Evolutionary conservation across 2,329 filamentous ascomycete species (phyloP).

Genomic region (Ophiosphaerella narmari): DNA sequence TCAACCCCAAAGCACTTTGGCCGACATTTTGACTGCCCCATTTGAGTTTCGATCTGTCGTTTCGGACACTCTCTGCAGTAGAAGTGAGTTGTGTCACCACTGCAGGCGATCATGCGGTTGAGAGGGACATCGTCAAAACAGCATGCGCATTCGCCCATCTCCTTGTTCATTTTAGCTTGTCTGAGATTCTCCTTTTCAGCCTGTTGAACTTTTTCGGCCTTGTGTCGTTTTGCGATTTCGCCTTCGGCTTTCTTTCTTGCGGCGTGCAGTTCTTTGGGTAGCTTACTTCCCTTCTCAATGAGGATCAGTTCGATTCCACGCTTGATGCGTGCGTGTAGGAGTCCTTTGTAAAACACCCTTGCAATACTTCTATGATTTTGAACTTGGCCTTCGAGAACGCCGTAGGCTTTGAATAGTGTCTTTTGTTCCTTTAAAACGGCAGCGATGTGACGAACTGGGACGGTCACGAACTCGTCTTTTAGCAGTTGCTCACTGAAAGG

Average conservation of each 20-base stretch:
- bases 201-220: slow-evolving; percentile 23
- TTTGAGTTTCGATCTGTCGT: slow-evolving; percentile 67
- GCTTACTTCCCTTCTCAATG: slow-evolving; percentile 26
- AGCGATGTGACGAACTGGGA: slow-evolving; percentile 45
- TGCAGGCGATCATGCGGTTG: slow-evolving; percentile 72
- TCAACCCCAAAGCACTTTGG: slow-evolving; percentile 70
- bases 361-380: slow-evolving; percentile 22
- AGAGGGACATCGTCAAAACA: slow-evolving; percentile 71
- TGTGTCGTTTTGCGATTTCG: slow-evolving; percentile 27
- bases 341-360: slow-evolving; percentile 21
- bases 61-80: slow-evolving; percentile 73
- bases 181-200: slow-evolving; percentile 45
- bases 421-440: slow-evolving; percentile 33
- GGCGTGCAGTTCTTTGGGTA: slow-evolving; percentile 39
- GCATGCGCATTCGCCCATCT: slow-evolving; percentile 69
- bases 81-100: slow-evolving; percentile 62
- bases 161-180: slow-evolving; percentile 41
- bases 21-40: slow-evolving; percentile 71
- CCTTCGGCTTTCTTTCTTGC: slow-evolving; percentile 29
- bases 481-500: slow-evolving; percentile 37
- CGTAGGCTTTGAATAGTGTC: slow-evolving; percentile 47
- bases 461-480: slow-evolving; percentile 49
- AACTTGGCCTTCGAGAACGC: slow-evolving; percentile 38
- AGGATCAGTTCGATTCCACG: slow-evolving; percentile 22
- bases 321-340: slow-evolving; percentile 22